These are phyloP conservation scores for Claviceps sp. DNA, from an alignment of 2,329 filamentous ascomycete species.

Conservation along the genomic window DNA sequence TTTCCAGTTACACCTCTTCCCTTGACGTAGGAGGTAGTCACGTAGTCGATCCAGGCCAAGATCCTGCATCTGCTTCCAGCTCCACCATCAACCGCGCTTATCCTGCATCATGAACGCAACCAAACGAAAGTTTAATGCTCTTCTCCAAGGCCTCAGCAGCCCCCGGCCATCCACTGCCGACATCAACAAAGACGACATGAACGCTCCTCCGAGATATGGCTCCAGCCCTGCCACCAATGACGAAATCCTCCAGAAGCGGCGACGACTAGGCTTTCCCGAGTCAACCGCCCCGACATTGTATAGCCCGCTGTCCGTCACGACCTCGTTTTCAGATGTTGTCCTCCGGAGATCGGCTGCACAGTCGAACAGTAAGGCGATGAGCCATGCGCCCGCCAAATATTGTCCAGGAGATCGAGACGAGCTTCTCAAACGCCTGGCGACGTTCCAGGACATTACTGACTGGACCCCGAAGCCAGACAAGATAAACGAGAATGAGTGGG, in stretches of 20 bases:
- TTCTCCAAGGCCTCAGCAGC: constrained; percentile 53
- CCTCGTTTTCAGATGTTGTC: constrained; percentile 8
- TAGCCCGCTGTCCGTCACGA: constrained; percentile 9
- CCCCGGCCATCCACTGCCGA: constrained; percentile 10
- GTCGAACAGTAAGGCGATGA: constrained; percentile 7
- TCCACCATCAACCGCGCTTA: not conserved
- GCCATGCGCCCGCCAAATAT: constrained; percentile 48
- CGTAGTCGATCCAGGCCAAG: not conserved
- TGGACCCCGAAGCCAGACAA: constrained; percentile 87
- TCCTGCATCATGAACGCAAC: constrained; percentile 50
- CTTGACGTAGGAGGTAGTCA: not conserved
- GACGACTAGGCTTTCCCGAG: constrained; percentile 33
- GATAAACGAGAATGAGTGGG: constrained; percentile 87
- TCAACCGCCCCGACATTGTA: constrained; percentile 21
- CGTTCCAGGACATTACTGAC: constrained; percentile 79
- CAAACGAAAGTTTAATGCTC: constrained; percentile 72
- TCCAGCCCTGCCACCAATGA: constrained; percentile 16
- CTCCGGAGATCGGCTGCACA: constrained; percentile 4
- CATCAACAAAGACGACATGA: constrained; percentile 12
- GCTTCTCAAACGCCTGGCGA: constrained; percentile 68
- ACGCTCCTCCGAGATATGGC: constrained; percentile 7
- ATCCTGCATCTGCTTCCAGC: not conserved
- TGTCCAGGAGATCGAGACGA: constrained; percentile 74
- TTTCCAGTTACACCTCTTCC: constrained; percentile 1
- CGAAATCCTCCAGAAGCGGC: constrained; percentile 37